Base-by-base conservation (phyloP, 2,329 filamentous ascomycete genomes). In the Ophiostoma montium region DNA sequence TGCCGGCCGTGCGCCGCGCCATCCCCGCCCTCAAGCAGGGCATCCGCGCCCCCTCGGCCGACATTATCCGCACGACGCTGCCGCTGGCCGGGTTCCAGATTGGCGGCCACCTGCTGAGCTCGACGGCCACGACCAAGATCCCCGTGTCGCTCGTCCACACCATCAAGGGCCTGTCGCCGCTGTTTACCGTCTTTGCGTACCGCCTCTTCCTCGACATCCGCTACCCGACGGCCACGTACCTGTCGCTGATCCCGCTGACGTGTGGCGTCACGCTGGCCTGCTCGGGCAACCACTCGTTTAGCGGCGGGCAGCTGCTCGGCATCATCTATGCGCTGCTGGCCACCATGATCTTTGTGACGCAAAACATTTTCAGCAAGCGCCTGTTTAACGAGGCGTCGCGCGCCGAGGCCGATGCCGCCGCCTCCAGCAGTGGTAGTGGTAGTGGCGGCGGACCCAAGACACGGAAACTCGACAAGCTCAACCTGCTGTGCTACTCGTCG, bases 291-390 rank as follows among this genome's bases (percentile, higher is more conserved):
- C 68, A 71, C 38, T 66, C 66, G 6, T 89, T 94, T 58, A 53
- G 27, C 32, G 83, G 80, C 19, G 90, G 86, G 30, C 89, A 98
- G 61, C 76, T 95, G 54, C 75, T 92, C 47, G 92, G 92, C n/a
- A 84, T 98, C 16, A 59, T 90, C 11, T 90, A 89, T 59, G 89
- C 92, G 3, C 82, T 98, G 35, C 70, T 86, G 32, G 89, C 87
- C n/a, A 87, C 92, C 8, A 70, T 96, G 50, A 84, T 96, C 55
- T 98, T 98, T 61, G 92, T 98, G 33, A 92, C 88, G 0, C 92
- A 98, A 62, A 98, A 98, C 62, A 98, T 98, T 50, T 94, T 95
- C 56, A 96, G 90, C 18, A 98, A 98, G 67, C 86, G 87, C 56
- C 79, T 98, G 10, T 98, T 98, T 71, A 98, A 95, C 63, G 89